Evolutionary conservation across 306 rosid genomes (phyloP).

Genomic region (Cicer pinnatifidum): DNA sequence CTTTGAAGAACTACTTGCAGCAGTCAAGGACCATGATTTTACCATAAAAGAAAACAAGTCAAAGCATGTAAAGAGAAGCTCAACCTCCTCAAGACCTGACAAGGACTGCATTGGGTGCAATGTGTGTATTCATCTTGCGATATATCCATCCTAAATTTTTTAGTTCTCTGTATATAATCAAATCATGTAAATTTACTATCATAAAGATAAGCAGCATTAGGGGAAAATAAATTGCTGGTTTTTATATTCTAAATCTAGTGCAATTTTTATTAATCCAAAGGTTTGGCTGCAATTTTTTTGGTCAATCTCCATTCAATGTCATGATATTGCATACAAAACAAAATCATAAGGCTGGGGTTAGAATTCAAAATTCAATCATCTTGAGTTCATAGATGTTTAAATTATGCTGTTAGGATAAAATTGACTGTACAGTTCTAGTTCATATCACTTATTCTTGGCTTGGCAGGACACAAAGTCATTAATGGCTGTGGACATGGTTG

Average conservation of each 20-base stretch:
- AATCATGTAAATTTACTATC: conserved; percentile 30
- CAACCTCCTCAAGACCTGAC: conserved; percentile 55
- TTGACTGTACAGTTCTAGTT: not conserved
- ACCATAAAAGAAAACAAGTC: conserved; percentile 51
- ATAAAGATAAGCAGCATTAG: conserved; percentile 13
- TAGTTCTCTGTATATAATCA: conserved; percentile 26
- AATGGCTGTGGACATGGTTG: conserved; percentile 75
- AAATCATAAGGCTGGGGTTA: conserved; percentile 29
- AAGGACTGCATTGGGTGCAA: conserved; percentile 53
- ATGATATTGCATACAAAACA: conserved; percentile 3
- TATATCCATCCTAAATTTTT: conserved; percentile 37
- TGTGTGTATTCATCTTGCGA: conserved; percentile 55
- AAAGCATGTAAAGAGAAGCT: conserved; percentile 57
- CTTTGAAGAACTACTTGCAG: conserved; percentile 61
- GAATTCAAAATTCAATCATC: conserved; percentile 1
- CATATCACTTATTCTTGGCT: conserved; percentile 33
- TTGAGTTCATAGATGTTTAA: not conserved
- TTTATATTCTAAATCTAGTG: not conserved
- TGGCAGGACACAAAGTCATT: conserved; percentile 64
- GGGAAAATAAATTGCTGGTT: conserved; percentile 32
- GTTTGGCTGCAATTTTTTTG: not conserved
- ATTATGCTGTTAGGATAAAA: conserved; percentile 10
- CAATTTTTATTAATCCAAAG: not conserved
- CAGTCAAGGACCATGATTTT: conserved; percentile 47
- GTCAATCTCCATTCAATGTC: conserved; percentile 21